phyloP scores from a whole-genome alignment of 1,284 basidiomycete species.

The Grifola frondosa region DNA sequence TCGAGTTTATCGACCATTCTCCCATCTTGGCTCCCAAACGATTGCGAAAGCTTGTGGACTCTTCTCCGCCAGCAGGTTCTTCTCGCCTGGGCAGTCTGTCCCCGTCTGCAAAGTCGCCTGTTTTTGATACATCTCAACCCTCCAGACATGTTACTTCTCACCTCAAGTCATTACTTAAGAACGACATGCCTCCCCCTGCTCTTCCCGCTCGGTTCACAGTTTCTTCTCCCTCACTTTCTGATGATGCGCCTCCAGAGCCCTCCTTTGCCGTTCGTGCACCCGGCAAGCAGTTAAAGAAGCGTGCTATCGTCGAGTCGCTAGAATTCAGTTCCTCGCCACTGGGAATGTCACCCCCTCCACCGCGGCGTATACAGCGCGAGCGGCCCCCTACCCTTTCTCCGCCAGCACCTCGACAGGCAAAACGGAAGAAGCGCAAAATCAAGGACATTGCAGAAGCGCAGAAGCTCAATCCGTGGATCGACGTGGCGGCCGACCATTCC shows the following conservation, averaged over 20 bases:
- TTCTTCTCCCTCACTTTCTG: constrained; percentile 16
- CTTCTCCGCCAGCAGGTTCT: too few species aligned
- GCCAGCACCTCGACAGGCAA: constrained; percentile 26
- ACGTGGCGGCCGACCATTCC: constrained; percentile 72
- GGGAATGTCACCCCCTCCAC: constrained; percentile 40
- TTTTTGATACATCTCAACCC: too few species aligned
- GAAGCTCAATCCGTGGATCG: constrained; percentile 53
- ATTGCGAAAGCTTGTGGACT: too few species aligned
- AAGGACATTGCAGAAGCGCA: constrained; percentile 31
- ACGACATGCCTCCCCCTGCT: constrained; percentile 43
- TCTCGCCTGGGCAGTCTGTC: too few species aligned
- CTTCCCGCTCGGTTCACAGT: constrained; percentile 31
- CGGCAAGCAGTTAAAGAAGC: constrained; percentile 37
- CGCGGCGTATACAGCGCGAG: constrained; percentile 43
- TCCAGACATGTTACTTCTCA: too few species aligned
- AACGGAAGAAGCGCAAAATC: constrained; percentile 36
- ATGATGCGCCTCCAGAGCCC: constrained; percentile 37
- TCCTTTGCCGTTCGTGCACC: constrained; percentile 56
- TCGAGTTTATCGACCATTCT: too few species aligned
- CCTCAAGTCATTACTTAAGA: neutral
- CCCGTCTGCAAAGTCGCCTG: too few species aligned
- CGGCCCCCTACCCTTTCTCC: constrained; percentile 28
- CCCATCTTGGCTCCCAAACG: too few species aligned
- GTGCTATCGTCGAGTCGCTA: constrained; percentile 28
- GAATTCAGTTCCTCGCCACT: constrained; percentile 41